Conservation (phyloP, 257 asterid genomes). For the Solanum corneliomulleri region DNA sequence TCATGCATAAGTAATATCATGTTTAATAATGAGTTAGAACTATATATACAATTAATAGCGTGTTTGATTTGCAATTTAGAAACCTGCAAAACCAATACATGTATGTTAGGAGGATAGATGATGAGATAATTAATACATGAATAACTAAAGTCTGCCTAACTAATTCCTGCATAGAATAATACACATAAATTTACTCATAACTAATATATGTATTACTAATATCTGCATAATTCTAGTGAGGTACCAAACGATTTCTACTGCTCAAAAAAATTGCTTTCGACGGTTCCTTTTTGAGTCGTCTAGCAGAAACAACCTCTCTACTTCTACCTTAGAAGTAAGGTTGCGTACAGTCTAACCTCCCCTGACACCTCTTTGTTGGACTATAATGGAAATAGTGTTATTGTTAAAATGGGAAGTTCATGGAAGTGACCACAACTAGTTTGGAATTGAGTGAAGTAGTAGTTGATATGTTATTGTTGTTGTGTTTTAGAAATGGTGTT, state of each 20-base stretch:
- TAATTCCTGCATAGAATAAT: not conserved
- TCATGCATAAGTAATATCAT: not conserved
- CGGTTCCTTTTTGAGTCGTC: not conserved
- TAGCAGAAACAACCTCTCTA: not conserved
- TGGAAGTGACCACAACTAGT: not conserved
- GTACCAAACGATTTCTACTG: not conserved
- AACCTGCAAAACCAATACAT: not conserved
- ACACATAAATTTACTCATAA: not conserved
- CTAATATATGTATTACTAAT: not conserved
- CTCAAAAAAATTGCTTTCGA: not conserved
- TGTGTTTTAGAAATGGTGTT: not conserved
- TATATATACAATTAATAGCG: not conserved
- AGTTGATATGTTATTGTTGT: not conserved
- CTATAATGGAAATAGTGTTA: not conserved
- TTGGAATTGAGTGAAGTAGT: not conserved
- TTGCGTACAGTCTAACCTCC: not conserved
- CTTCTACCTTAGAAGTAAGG: too few relatives aligned
- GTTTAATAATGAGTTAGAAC: too few relatives aligned
- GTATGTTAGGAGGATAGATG: too few relatives aligned
- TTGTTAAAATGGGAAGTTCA: not conserved
- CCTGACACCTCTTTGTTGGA: not conserved
- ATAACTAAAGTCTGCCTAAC: not conserved
- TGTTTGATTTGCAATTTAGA: not conserved
- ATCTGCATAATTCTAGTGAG: rapidly evolving
- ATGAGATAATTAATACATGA: too few relatives aligned